A percentile compares a stretch with the other conserved stretches of the same genome.
Conservation (phyloP, 495 filamentous ascomycete species). For the Alectoria sarmentosa region DNA sequence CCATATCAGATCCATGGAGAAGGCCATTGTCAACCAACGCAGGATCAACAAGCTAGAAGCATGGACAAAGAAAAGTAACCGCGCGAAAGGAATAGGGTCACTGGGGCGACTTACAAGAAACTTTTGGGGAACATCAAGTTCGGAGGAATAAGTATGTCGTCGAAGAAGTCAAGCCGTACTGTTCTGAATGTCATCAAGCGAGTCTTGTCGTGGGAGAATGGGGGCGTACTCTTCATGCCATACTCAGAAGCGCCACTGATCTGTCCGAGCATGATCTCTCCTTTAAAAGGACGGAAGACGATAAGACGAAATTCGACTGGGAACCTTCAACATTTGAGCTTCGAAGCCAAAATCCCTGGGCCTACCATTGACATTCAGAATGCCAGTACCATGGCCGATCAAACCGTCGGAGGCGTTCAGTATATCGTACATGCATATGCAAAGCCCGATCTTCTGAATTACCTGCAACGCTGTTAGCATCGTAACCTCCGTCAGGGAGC, state of each 20-base stretch:
- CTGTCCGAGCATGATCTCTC: slow-evolving; percentile 75
- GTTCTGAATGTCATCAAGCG: slow-evolving; percentile 7
- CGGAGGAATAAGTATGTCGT: slow-evolving; percentile 75
- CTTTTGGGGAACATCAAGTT: slow-evolving; percentile 62
- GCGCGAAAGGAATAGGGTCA: neutral
- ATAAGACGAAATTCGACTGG: slow-evolving; percentile 84
- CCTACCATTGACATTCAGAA: slow-evolving; percentile 86
- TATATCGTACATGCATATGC: slow-evolving; percentile 85
- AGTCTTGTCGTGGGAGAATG: neutral
- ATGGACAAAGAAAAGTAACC: neutral
- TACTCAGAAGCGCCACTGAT: slow-evolving; percentile 62
- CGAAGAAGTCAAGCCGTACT: slow-evolving; percentile 86
- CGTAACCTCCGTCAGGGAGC: neutral
- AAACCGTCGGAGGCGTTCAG: slow-evolving; percentile 81
- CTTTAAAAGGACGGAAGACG: slow-evolving; percentile 93
- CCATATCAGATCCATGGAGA: neutral
- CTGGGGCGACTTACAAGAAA: slow-evolving; percentile 56
- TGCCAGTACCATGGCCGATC: slow-evolving; percentile 81
- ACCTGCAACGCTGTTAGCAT: slow-evolving; percentile 34
- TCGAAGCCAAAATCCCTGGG: neutral
- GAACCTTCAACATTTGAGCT: neutral
- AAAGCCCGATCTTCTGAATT: slow-evolving; percentile 78
- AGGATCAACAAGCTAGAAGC: neutral
- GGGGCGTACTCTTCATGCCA: slow-evolving; percentile 65
- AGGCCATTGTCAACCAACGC: neutral